Conservation (phyloP, 495 filamentous ascomycete species). For the Aspergillus cristatus region DNA sequence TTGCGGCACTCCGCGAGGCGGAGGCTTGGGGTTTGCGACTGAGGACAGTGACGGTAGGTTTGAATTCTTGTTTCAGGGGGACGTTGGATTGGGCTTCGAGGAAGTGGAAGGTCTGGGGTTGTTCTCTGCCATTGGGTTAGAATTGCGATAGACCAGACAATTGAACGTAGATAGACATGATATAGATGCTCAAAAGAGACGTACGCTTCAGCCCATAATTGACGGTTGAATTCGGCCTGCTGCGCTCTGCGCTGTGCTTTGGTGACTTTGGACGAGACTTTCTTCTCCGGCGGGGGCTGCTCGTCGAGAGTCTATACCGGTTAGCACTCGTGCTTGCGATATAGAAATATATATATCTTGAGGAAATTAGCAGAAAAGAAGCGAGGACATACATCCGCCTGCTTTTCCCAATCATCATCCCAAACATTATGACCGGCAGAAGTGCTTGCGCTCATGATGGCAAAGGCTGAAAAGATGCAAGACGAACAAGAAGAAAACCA, state of each 20-base stretch:
- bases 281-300: conserved; percentile 28
- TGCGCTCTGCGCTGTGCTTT: conserved; percentile 70
- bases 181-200: conserved; percentile 14
- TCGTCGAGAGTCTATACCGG: too few relatives aligned
- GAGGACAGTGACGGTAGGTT: conserved; percentile 70
- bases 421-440: conserved; percentile 57
- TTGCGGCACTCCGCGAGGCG: conserved; percentile 23
- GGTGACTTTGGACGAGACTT: conserved; percentile 46
- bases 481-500: not conserved
- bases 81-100: conserved; percentile 55
- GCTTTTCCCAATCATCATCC: conserved; percentile 82
- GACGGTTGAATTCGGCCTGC: conserved; percentile 72
- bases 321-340: too few relatives aligned
- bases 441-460: conserved; percentile 44
- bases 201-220: conserved; percentile 85
- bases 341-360: too few relatives aligned
- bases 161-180: too few relatives aligned
- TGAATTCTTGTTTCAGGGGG: conserved; percentile 73
- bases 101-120: conserved; percentile 61
- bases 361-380: too few relatives aligned
- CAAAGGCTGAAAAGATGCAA: not conserved
- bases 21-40: conserved; percentile 67
- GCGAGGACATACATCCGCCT: conserved; percentile 66
- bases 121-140: conserved; percentile 32
- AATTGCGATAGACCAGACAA: not conserved